A percentile compares a stretch with the other conserved stretches of the same genome.
These are phyloP conservation scores for Teunomyces tritomae DNA, from an alignment of 805 yeast genomes.

Conservation along the genomic window DNA sequence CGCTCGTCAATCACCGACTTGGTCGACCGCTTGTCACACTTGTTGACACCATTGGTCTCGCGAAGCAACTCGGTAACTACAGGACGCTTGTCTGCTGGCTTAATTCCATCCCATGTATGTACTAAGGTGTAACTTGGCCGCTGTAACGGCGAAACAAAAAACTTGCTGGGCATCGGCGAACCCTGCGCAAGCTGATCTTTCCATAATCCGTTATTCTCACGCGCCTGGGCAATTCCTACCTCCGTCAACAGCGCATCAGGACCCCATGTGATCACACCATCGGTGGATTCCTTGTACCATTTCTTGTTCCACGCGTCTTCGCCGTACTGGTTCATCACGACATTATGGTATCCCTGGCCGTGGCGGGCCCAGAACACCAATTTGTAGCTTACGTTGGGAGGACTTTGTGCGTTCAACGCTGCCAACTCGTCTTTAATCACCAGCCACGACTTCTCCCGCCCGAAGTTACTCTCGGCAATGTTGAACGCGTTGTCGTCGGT, in stretches of 20 bases:
- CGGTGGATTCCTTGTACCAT: slow-evolving; percentile 52
- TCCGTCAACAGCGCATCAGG: slow-evolving; percentile 62
- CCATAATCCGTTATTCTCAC: slow-evolving; percentile 46
- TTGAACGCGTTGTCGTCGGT: slow-evolving; percentile 50
- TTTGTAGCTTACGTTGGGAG: slow-evolving; percentile 42
- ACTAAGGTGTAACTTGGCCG: slow-evolving; percentile 58
- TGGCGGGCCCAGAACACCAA: slow-evolving; percentile 59
- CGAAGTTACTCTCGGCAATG: slow-evolving; percentile 43
- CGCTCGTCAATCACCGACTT: slow-evolving; percentile 37
- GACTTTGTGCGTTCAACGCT: slow-evolving; percentile 33
- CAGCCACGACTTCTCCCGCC: slow-evolving; percentile 43
- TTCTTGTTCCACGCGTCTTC: slow-evolving; percentile 53
- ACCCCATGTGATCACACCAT: slow-evolving; percentile 54
- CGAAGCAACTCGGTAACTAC: slow-evolving; percentile 47
- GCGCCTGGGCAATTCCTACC: slow-evolving; percentile 56
- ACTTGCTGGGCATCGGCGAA: slow-evolving; percentile 54
- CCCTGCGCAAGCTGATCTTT: slow-evolving; percentile 40
- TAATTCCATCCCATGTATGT: slow-evolving; percentile 47
- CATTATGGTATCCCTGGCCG: slow-evolving; percentile 69
- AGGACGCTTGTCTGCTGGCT: slow-evolving; percentile 20
- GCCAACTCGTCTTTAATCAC: slow-evolving; percentile 30
- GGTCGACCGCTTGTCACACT: slow-evolving; percentile 57
- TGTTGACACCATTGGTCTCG: slow-evolving; percentile 59
- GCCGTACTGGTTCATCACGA: slow-evolving; percentile 54
- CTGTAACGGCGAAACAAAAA: slow-evolving; percentile 62